Evolutionary conservation across 225 moss, liverwort and hornwort genomes (phyloP), one percentile per base, ranked within the genome.

Genomic region (Bryoerythrophyllum caledonicum): DNA sequence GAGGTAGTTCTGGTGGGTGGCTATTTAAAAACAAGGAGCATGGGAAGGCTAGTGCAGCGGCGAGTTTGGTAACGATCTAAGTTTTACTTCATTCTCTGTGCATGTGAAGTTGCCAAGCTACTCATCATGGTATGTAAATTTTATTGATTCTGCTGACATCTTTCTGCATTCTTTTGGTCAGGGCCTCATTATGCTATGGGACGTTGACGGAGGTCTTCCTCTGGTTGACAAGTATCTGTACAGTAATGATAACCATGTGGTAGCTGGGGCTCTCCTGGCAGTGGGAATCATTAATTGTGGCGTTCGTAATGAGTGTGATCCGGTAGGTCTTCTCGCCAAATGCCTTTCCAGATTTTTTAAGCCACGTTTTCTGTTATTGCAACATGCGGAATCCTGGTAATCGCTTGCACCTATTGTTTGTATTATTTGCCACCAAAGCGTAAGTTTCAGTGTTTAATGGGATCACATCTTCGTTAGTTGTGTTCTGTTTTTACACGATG

Each of bases 21-120:
- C 82, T 99, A 24, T 95, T 91, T 56, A 99, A 95, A 79, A 99
- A 99, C 75, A 99, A 99, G 82, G 97, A 99, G 76, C 97, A 99
- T 77, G 95, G 95, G 41, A 99, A 99, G 86, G 93, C 95, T 28
- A 99, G 97, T 82, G 97, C 95, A 6, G 97, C 91, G 67, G 97
- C 95, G 56, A 99, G 97, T 85, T 83, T 99, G 90, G 96, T 96
- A 81, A 80, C 61, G 78, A 66, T 68, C 27, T 48, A 20, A 28
- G 60, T 59, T 30, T 17, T 46, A 30, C 28, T 76, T 27, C 72
- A 41, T 71, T 32, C 54, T 55, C 14, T 63, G 26, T 63, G 78
- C 56, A 13, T 26, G 56, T 34, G 41, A 41, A 63, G 13, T 44
- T 41, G 40, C 63, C 63, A 59, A 67, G 70, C 63, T 75, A 75